phyloP scores from a whole-genome alignment of 78 protist genomes.

The Dictyostelium capitatum region DNA sequence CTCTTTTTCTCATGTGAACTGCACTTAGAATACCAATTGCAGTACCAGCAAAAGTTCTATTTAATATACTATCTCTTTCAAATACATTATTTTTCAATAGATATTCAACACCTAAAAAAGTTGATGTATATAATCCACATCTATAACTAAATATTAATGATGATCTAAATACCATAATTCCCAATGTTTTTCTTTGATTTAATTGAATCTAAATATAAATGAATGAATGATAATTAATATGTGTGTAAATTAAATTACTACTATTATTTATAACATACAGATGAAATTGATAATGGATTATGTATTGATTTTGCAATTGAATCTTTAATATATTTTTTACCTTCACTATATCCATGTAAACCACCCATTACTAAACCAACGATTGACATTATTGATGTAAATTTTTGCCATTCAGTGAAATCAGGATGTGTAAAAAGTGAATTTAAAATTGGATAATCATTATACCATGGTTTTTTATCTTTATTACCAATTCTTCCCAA shows the following conservation, averaged over 20 bases:
- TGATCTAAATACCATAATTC: conserved; percentile 46
- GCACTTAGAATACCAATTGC: conserved; percentile 38
- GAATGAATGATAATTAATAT: too few species aligned
- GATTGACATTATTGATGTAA: conserved; percentile 23
- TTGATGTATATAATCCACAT: conserved; percentile 37
- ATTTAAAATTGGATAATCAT: neutral
- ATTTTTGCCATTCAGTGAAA: conserved; percentile 6
- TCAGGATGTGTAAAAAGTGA: conserved; percentile 21
- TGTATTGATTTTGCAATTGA: conserved; percentile 19
- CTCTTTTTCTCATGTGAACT: conserved; percentile 55
- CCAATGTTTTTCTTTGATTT: conserved; percentile 44
- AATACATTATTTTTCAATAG: conserved; percentile 33
- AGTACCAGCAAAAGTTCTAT: conserved; percentile 38
- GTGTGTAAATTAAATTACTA: too few species aligned
- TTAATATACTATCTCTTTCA: conserved; percentile 19
- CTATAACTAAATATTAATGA: conserved; percentile 46
- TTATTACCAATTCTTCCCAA: too few species aligned
- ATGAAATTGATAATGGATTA: conserved; percentile 48
- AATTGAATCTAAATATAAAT: conserved; percentile 46
- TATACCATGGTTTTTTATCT: conserved; percentile 16
- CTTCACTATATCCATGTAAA: conserved; percentile 52
- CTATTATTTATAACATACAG: neutral
- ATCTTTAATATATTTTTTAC: conserved; percentile 10
- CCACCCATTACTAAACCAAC: conserved; percentile 66
- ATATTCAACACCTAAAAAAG: conserved; percentile 38